Evolutionary conservation across 768 basidiomycete genomes (phyloP), one percentile per base, ranked within the genome.

Genomic region (Nidula microcarpa): DNA sequence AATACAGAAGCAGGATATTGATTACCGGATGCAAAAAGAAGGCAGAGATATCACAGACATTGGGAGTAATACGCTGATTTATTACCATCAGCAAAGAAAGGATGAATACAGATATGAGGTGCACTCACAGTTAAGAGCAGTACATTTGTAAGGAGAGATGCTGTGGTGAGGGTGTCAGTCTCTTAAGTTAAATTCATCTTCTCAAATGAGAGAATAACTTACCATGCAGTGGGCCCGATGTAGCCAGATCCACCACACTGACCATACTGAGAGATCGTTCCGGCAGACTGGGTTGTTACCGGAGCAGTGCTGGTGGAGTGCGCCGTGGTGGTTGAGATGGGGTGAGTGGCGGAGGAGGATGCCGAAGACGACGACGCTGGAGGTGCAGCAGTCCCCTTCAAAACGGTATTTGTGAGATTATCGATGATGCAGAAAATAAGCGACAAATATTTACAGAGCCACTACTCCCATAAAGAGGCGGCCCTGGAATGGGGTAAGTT

Each of bases 401-500:
- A 17, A 41, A 3, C 39, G 16, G 39, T 13, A 17, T 17, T 5
- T 17, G 11, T 41, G 39, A 13, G 13, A 41, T 17, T 41, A 41
- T 41, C 5, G 11, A 5, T 13, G 13, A 41, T 41, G 16, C 5
- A 11, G 16, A 11, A 41, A 41, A 17, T 13, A 41, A 41, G 39
- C 16, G 4, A 41, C 11, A 41, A 41, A 41, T 13, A 41, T 17
- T 41, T 17, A 41, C 39, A 17, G 39, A 13, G 11, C 39, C 39
- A 11, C 5, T 11, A 4, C 23, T 30, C 5, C 72, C 76, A 63
- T 79, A 82, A 17, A 82, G 73, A 43, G 76, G 70, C 17, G 76
- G 75, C 18, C 75, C 74, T 4, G 76, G 75, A 50, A 78, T 75
- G 8, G 60, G 52, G 61, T 78, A 78, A 32, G 65, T 72, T n/a